Percentiles rank a stretch among this genome's conserved stretches.
Conservation (phyloP, 2,329 filamentous ascomycete species). For the Phialophora macrospora region DNA sequence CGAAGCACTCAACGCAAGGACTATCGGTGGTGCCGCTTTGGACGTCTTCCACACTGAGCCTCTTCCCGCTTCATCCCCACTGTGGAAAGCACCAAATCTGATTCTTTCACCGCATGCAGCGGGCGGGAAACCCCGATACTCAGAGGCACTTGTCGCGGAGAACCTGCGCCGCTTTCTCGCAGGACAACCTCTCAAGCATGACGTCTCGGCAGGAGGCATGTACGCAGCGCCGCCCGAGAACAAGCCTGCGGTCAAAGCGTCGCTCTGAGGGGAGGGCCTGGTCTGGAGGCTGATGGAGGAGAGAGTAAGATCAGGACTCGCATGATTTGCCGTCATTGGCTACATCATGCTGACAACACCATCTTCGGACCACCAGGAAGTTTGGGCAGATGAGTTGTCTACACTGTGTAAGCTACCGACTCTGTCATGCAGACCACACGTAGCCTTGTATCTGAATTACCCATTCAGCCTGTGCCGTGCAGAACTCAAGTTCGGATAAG, state of each 20-base stretch:
- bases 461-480: background rate
- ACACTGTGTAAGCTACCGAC: background rate
- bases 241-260: slow-evolving; percentile 18
- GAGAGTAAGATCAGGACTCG: background rate
- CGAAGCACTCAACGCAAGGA: slow-evolving; percentile 48
- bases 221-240: slow-evolving; percentile 2
- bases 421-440: background rate
- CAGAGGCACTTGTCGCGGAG: slow-evolving; percentile 63
- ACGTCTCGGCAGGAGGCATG: slow-evolving; percentile 19
- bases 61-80: slow-evolving; percentile 65
- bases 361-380: background rate
- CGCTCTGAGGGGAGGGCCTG: slow-evolving; percentile 5
- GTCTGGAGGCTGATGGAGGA: background rate
- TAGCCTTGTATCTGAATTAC: background rate
- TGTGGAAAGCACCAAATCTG: slow-evolving; percentile 33
- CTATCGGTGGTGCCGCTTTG: slow-evolving; percentile 68
- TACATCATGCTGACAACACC: background rate
- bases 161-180: slow-evolving; percentile 66
- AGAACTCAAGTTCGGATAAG: background rate
- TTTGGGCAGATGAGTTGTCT: background rate
- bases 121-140: slow-evolving; percentile 59
- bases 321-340: background rate
- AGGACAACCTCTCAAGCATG: slow-evolving; percentile 63
- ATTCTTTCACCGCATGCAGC: slow-evolving; percentile 38
- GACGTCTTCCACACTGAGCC: slow-evolving; percentile 76